Conservation (phyloP, 805 yeast species). For the Nakazawaea siamensis region DNA sequence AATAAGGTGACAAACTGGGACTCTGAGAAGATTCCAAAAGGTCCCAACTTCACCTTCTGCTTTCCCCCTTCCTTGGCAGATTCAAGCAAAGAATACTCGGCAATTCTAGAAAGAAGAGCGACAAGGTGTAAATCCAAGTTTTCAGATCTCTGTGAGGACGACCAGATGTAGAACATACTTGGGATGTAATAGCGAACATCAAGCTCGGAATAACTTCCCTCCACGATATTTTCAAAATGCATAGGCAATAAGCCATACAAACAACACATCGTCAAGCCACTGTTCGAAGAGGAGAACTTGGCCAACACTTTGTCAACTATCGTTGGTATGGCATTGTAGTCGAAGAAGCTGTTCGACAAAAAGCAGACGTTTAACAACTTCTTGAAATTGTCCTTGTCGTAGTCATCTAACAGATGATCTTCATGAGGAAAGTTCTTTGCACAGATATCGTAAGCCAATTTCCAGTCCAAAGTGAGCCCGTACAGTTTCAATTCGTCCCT, state of each 20-base stretch:
- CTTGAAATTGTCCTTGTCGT: slow-evolving; percentile 41
- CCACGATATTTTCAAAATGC: slow-evolving; percentile 18
- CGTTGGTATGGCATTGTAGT: slow-evolving; percentile 34
- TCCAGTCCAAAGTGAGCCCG: slow-evolving; percentile 45
- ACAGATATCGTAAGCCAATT: slow-evolving; percentile 30
- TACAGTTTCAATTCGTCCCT: slow-evolving; percentile 27
- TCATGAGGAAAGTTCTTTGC: slow-evolving; percentile 34
- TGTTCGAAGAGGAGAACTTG: slow-evolving; percentile 45
- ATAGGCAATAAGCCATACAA: slow-evolving; percentile 49
- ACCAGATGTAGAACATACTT: slow-evolving; percentile 67
- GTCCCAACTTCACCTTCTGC: slow-evolving; percentile 27
- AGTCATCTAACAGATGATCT: slow-evolving; percentile 36
- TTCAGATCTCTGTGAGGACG: slow-evolving; percentile 36
- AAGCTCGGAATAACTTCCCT: slow-evolving; percentile 17
- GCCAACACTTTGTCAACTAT: slow-evolving; percentile 44
- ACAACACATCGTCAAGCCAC: slow-evolving; percentile 41
- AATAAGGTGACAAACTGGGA: slow-evolving; percentile 41
- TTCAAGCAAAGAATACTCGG: slow-evolving; percentile 36
- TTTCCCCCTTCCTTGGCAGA: slow-evolving; percentile 19
- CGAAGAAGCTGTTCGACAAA: slow-evolving; percentile 47
- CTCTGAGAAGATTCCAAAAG: slow-evolving; percentile 55
- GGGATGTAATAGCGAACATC: slow-evolving; percentile 46
- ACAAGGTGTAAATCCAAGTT: slow-evolving; percentile 58
- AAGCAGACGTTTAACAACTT: slow-evolving; percentile 44
- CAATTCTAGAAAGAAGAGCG: slow-evolving; percentile 53